Evolutionary conservation across 2,329 filamentous ascomycete species (phyloP), one percentile per base, ranked within the genome.

Genomic region (Alternaria sp.): DNA sequence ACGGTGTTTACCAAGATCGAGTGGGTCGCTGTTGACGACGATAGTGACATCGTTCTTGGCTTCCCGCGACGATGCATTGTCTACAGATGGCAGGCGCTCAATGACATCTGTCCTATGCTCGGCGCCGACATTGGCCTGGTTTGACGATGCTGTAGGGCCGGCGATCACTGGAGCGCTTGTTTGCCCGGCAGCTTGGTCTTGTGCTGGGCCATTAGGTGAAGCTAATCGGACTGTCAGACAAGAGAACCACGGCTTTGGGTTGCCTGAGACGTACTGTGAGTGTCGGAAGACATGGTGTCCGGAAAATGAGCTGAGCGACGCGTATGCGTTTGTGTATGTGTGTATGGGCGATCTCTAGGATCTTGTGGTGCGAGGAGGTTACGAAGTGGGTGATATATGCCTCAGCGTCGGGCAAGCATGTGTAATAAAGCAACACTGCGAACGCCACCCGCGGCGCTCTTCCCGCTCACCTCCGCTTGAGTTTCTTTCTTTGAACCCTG

Each of bases 1-100:
- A 32, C 70, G 72, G 56, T 77, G 74, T 60, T 73, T 74, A 11
- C 69, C 67, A 38, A 80, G 75, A 47, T 74, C 70, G 36, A 78
- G 73, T n/a, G 79, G 79, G 60, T 81, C 79, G 7, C 57, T 66
- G 36, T 66, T 43, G 28, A 66, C 56, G 42, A 62, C 60, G 57
- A 71, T 57, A 30, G 61, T 56, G 20, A 58, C 58, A 58, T 69
- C 57, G 51, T 69, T 65, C 59, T 75, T 71, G 63, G 69, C 65
- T 7, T 64, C 58, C 7, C 65, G 68, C 57, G 66, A 63, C 36
- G 64, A 66, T 54, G 59, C 63, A 53, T 61, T 65, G 43, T 57
- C 67, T 41, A 53, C 58, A 51, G 65, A 63, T 55, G 73, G 67
- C 43, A 69, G 61, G 28, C 64, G 63, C 43, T 67, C 62, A 58